A percentile compares a stretch with the other conserved stretches of the same genome.
Conservation (phyloP, 306 rosid species). For the Quercus bicolor region DNA sequence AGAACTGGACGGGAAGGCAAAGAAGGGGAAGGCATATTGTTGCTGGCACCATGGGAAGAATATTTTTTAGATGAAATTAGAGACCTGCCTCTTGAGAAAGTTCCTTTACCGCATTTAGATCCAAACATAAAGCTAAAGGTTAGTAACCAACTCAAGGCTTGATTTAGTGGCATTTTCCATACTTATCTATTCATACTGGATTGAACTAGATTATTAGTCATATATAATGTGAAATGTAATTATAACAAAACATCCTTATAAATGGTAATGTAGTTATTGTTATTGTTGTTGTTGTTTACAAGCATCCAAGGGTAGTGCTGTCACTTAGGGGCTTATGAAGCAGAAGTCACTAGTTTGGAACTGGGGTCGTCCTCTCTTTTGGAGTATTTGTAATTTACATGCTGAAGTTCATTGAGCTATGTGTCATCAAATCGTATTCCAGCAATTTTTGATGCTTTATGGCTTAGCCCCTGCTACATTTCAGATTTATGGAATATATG, state of each 20-base stretch:
- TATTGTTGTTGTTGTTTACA: too few relatives aligned
- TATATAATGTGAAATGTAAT: not conserved
- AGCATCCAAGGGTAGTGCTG: too few relatives aligned
- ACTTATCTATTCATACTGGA: not conserved
- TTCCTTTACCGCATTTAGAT: constrained; percentile 54
- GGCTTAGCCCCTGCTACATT: not conserved
- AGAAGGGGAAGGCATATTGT: constrained; percentile 75
- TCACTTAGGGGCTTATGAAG: too few relatives aligned
- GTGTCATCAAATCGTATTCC: not conserved
- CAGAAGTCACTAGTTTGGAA: too few relatives aligned
- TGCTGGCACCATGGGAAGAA: constrained; percentile 96
- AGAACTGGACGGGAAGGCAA: constrained; percentile 92
- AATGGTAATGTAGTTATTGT: not conserved
- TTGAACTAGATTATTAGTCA: not conserved
- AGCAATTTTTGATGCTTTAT: not conserved
- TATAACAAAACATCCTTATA: not conserved
- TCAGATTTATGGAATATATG: not conserved
- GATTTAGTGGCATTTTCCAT: not conserved
- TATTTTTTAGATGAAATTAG: constrained; percentile 72
- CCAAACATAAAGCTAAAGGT: constrained; percentile 62
- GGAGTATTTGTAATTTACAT: not conserved
- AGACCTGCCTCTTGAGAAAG: constrained; percentile 68
- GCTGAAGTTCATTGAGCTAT: not conserved
- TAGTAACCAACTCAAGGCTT: constrained; percentile 1
- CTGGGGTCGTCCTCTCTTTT: too few relatives aligned